Base-by-base conservation (phyloP, 352 stramenopile species). In the Globisporangium okanoganense region DNA sequence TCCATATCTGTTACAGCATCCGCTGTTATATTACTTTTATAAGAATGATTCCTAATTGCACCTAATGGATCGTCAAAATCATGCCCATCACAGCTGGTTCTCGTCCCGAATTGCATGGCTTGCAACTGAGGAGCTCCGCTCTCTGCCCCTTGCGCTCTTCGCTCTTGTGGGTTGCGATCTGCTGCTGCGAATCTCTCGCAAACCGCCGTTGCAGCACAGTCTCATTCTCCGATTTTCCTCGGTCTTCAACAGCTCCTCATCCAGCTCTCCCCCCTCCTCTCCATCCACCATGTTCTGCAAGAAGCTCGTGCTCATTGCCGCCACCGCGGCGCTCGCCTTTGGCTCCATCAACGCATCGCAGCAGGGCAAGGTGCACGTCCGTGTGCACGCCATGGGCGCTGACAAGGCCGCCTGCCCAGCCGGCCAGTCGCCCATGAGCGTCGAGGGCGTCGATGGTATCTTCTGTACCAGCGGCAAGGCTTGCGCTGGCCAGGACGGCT, bases 291-390 rank as follows among this genome's bases (percentile, higher is more conserved):
- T 70, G 63, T 66, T 70, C 40, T 49, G 41, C 53, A 70, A 70
- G 64, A 70, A 70, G 64, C 58, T 70, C 58, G 33, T 70, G 3
- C 43, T 70, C 18, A 63, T 70, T 41, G 64, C 64, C 14, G 58
- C 64, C 51, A 56, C 58, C 18, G 64, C 65, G 33, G 64, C 64
- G 29, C 54, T 67, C 47, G 47, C 55, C n/a, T 24, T 64, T 24
- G 47, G 25, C 43, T 49, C 43, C 20, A 31, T 49, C 43, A 18
- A n/a, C 20, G 20, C 43, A n/a, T 27, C 20, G 43, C 20, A 49
- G 20, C 8, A 49, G 43, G 12, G 20, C 43, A 49, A 49, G 43
- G 12, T 49, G 18, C 43, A 49, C 43, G 43, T 49, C 7, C 43
- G 43, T 20, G 43, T 49, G 43, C 43, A 49, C 43, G n/a, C 20